Percentiles rank a stretch among this genome's conserved stretches.
These are phyloP conservation scores for Leccinum boreale DNA, from an alignment of 768 basidiomycete species.

Conservation along the genomic window DNA sequence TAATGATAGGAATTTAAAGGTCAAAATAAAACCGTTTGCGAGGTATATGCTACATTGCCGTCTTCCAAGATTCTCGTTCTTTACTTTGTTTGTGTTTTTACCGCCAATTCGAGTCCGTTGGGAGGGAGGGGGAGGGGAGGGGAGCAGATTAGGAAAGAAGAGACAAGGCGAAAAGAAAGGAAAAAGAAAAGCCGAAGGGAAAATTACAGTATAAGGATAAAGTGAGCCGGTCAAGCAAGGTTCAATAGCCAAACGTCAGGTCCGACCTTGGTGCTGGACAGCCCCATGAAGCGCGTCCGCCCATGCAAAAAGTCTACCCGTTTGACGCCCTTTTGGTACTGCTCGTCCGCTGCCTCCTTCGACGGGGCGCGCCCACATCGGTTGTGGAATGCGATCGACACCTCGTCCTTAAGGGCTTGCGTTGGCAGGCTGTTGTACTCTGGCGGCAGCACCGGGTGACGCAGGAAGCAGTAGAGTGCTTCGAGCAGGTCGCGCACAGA, in stretches of 20 bases:
- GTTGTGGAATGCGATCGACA: slow-evolving; percentile 41
- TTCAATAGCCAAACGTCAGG: slow-evolving; percentile 37
- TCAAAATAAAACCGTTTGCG: slow-evolving; percentile 6
- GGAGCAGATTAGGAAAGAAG: not conserved
- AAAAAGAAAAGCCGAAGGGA: slow-evolving; percentile 11
- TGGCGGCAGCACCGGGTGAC: slow-evolving; percentile 33
- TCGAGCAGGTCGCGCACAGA: slow-evolving; percentile 50
- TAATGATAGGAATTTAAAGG: slow-evolving; percentile 22
- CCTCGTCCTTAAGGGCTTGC: slow-evolving; percentile 30
- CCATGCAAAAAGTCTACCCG: slow-evolving; percentile 52
- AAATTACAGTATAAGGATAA: slow-evolving; percentile 29
- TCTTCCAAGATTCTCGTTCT: slow-evolving; percentile 9
- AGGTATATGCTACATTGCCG: slow-evolving; percentile 22
- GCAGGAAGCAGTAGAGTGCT: slow-evolving; percentile 43
- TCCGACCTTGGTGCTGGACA: slow-evolving; percentile 36
- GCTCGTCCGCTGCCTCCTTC: slow-evolving; percentile 31
- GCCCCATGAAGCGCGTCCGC: slow-evolving; percentile 44
- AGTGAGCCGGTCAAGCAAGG: slow-evolving; percentile 18
- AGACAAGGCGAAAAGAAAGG: slow-evolving; percentile 8
- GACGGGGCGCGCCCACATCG: slow-evolving; percentile 38
- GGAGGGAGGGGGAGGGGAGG: not conserved
- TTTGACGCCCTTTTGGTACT: slow-evolving; percentile 48
- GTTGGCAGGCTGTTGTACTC: slow-evolving; percentile 41
- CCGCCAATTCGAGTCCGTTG: not conserved
- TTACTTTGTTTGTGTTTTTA: slow-evolving; percentile 16